phyloP scores from a whole-genome alignment of 2,329 filamentous ascomycete genomes.

The Ceratocystis cacaofunesta region DNA sequence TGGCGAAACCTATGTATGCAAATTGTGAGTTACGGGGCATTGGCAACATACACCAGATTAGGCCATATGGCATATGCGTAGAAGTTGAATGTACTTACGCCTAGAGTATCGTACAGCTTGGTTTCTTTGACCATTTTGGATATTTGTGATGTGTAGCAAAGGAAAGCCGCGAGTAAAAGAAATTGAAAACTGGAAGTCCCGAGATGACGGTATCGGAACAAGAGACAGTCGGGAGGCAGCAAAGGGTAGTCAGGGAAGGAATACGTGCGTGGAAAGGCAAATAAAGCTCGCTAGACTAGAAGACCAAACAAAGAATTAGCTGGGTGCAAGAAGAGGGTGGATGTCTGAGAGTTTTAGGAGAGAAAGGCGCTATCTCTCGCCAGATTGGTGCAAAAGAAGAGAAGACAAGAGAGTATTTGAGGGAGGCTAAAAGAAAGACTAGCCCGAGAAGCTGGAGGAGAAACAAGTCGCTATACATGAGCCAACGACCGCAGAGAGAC shows the following conservation, averaged over 20 bases:
- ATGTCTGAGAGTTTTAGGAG: no score
- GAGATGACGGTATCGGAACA: not conserved
- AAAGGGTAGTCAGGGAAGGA: not conserved
- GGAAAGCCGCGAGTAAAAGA: not conserved
- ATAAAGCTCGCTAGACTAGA: not conserved
- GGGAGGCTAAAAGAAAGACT: not conserved
- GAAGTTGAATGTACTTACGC: constrained; percentile 38
- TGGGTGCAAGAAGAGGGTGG: no score
- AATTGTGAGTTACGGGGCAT: not conserved
- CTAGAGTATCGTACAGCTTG: constrained; percentile 64
- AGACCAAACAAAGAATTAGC: not conserved
- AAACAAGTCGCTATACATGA: no score
- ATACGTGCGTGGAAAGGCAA: not conserved
- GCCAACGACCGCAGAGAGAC: not conserved
- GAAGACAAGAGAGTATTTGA: not conserved
- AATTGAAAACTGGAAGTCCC: not conserved
- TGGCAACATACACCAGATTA: not conserved
- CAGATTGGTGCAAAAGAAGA: not conserved
- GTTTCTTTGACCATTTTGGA: constrained; percentile 58
- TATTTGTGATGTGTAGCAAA: not conserved
- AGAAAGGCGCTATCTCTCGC: not conserved
- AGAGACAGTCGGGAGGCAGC: not conserved
- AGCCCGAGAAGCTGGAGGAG: not conserved
- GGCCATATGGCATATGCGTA: not conserved
- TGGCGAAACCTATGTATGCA: constrained; percentile 48